Percentiles rank a stretch among this genome's conserved stretches.
These are phyloP conservation scores for Sporothrix euskadiensis DNA, from an alignment of 2,329 filamentous ascomycete genomes.

Conservation along the genomic window DNA sequence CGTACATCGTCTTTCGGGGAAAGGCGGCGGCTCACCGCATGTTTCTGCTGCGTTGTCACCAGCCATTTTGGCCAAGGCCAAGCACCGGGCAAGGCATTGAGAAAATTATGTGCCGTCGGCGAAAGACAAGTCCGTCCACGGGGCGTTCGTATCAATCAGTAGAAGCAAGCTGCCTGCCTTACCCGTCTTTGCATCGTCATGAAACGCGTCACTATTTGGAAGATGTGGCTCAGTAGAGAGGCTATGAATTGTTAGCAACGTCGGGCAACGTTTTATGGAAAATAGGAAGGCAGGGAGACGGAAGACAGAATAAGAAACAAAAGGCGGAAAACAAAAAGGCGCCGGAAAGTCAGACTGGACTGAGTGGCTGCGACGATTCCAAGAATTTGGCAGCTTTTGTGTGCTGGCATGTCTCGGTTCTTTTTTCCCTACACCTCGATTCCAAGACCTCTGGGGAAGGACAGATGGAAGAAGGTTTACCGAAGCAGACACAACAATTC, in stretches of 20 bases:
- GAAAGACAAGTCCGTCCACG: not conserved
- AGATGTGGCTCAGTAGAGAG: not conserved
- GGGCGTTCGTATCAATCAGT: not conserved
- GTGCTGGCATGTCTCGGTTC: constrained; percentile 14
- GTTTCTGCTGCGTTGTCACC: constrained; percentile 11
- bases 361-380: constrained; percentile 3
- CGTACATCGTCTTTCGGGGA: not conserved
- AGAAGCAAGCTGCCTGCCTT: not conserved
- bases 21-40: constrained; percentile 11
- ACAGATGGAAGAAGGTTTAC: not conserved
- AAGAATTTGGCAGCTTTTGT: not conserved
- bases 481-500: not conserved
- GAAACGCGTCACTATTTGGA: not conserved
- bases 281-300: not conserved
- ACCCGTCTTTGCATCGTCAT: constrained; percentile 8
- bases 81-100: not conserved
- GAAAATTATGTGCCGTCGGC: not conserved
- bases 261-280: not conserved
- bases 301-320: not conserved
- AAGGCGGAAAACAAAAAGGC: not conserved
- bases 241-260: not conserved
- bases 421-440: not conserved
- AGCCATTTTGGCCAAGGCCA: not conserved
- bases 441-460: not conserved
- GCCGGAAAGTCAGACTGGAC: too few species aligned